Evolutionary conservation across 768 basidiomycete species (phyloP).

Genomic region (Lactarius deliciosus): DNA sequence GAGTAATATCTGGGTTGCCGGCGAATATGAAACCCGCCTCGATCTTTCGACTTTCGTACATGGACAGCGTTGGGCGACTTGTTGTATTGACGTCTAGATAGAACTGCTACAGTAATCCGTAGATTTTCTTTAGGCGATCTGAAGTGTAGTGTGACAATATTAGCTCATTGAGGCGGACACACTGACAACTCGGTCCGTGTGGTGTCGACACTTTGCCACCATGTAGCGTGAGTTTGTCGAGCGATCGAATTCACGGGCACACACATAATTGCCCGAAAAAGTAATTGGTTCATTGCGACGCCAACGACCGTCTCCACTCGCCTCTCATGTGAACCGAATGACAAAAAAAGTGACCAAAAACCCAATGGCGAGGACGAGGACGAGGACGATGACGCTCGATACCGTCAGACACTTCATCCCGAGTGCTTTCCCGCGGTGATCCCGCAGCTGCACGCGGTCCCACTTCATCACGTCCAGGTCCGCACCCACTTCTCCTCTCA

Average conservation of each 20-base stretch:
- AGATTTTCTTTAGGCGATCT: not conserved
- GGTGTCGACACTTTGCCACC: no score
- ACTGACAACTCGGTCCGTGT: no score
- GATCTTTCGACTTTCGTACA: not conserved
- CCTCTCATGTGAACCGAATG: slow-evolving; percentile 58
- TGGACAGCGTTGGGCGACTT: not conserved
- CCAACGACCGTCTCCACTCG: no score
- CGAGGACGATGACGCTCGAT: slow-evolving; percentile 56
- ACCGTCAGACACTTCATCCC: slow-evolving; percentile 55
- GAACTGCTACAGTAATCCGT: not conserved
- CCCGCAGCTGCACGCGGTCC: slow-evolving; percentile 52
- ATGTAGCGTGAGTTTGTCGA: no score
- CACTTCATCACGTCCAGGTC: slow-evolving; percentile 68
- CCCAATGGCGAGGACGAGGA: no score
- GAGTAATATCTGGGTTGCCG: not conserved
- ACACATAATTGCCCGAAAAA: no score
- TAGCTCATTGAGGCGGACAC: no score
- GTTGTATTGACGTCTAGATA: not conserved
- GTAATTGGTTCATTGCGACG: no score
- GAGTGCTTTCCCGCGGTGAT: slow-evolving; percentile 46
- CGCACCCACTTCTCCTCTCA: slow-evolving; percentile 67
- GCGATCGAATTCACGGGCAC: no score
- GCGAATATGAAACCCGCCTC: not conserved
- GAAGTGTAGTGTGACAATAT: no score
- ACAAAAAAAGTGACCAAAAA: slow-evolving; percentile 71